These are phyloP conservation scores for Rhododendron ovatum DNA, from an alignment of 148 eudicot genomes.

Conservation along the genomic window DNA sequence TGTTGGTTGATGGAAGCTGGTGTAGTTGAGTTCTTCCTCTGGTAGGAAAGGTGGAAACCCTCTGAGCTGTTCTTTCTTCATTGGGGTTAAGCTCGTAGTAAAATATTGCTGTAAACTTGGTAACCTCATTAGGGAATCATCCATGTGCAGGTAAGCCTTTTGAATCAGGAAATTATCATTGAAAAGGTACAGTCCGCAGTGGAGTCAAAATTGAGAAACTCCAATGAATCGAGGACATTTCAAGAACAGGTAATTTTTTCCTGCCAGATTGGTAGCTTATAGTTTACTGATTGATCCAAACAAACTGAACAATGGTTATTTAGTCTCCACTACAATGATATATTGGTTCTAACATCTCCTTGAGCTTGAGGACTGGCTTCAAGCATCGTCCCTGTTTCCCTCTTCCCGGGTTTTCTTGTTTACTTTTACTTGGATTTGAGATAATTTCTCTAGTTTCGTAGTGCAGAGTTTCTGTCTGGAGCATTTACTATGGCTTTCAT, in stretches of 20 bases:
- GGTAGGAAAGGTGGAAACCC: not conserved
- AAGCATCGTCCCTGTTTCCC: not conserved
- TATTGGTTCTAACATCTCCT: not conserved
- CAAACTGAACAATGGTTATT: not conserved
- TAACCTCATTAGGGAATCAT: not conserved
- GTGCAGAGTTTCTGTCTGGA: not conserved
- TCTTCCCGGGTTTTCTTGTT: not conserved
- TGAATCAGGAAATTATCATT: constrained; percentile 90
- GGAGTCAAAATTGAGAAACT: constrained; percentile 67
- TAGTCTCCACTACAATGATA: not conserved
- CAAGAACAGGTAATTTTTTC: constrained; percentile 65
- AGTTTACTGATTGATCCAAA: not conserved
- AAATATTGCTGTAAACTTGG: constrained; percentile 2
- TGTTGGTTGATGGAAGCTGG: not conserved
- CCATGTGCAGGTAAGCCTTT: constrained; percentile 76
- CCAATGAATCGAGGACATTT: constrained; percentile 79
- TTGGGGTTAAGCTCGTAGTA: not conserved
- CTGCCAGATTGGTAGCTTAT: not conserved
- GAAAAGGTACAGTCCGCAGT: constrained; percentile 86
- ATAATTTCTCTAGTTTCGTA: not conserved
- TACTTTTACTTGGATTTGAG: not conserved
- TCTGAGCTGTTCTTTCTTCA: not conserved
- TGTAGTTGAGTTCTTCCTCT: not conserved
- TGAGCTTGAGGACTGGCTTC: not conserved
- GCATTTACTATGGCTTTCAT: not conserved